Percentiles rank a stretch among this genome's conserved stretches.
Conservation (phyloP, 179 eudicot species). For the Spinacia oleracea region DNA sequence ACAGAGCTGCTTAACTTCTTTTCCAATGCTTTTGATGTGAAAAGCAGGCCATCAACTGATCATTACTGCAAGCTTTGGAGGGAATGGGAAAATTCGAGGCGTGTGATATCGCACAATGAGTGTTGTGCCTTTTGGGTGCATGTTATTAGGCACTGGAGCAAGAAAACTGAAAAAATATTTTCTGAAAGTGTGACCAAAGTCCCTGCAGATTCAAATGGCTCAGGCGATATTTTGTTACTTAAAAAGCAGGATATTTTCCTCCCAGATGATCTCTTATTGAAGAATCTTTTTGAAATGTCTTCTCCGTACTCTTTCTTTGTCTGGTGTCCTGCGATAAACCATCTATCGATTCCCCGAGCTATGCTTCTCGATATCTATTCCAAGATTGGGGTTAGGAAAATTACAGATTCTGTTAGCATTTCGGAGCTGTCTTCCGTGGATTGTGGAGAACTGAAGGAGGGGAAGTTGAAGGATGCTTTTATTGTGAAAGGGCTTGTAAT, state of each 20-base stretch:
- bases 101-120: slow-evolving; percentile 28
- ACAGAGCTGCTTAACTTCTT: slow-evolving; percentile 40
- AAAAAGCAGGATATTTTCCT: slow-evolving; percentile 51
- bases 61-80: slow-evolving; percentile 66
- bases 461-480: slow-evolving; percentile 30
- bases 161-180: slow-evolving; percentile 29
- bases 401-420: slow-evolving; percentile 46
- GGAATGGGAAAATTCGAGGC: slow-evolving; percentile 54
- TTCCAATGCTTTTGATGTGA: slow-evolving; percentile 40
- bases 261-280: slow-evolving; percentile 61
- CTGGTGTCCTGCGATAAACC: slow-evolving; percentile 55
- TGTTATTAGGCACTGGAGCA: slow-evolving; percentile 35
- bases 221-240: slow-evolving; percentile 34
- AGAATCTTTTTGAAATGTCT: slow-evolving; percentile 46
- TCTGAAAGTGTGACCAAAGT: slow-evolving; percentile 40
- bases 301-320: slow-evolving; percentile 46
- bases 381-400: slow-evolving; percentile 49
- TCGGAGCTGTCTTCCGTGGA: slow-evolving; percentile 25
- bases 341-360: slow-evolving; percentile 33
- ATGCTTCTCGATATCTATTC: slow-evolving; percentile 48
- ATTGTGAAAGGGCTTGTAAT: slow-evolving; percentile 47
- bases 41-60: slow-evolving; percentile 43
- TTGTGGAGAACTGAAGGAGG: slow-evolving; percentile 23
- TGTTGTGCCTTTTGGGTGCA: slow-evolving; percentile 59
- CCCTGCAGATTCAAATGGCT: slow-evolving; percentile 41